Percentiles rank a stretch among this genome's conserved stretches.
phyloP scores from a whole-genome alignment of 306 rosid species.

The Senna siamea region DNA sequence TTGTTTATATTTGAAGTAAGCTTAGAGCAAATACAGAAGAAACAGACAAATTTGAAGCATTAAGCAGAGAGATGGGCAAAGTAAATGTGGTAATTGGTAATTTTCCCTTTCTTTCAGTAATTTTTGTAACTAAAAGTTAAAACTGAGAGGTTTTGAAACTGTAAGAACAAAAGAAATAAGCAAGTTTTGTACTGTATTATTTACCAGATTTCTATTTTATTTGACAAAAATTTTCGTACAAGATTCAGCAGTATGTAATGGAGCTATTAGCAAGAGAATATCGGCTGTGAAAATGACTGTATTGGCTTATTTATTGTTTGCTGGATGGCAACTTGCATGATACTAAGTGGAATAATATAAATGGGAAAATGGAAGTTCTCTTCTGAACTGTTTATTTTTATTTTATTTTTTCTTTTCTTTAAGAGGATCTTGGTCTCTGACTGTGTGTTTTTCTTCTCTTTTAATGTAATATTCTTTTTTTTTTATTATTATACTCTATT shows the following conservation, averaged over 20 bases:
- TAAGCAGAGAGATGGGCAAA: slow-evolving; percentile 18
- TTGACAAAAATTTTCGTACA: slow-evolving; percentile 14
- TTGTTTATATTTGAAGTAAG: slow-evolving; percentile 36
- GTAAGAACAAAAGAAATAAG: slow-evolving; percentile 23
- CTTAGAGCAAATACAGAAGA: slow-evolving; percentile 32
- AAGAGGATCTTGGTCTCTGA: background rate
- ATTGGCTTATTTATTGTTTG: slow-evolving; percentile 40
- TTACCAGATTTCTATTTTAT: slow-evolving; percentile 26
- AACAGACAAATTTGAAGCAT: slow-evolving; percentile 43
- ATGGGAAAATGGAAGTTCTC: slow-evolving; percentile 11
- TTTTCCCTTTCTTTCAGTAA: slow-evolving; percentile 29
- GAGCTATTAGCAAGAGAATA: slow-evolving; percentile 32
- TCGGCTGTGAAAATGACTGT: slow-evolving; percentile 43
- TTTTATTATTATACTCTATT: background rate
- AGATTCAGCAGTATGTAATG: slow-evolving; percentile 29
- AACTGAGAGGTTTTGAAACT: slow-evolving; percentile 3
- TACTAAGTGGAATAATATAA: slow-evolving; percentile 32
- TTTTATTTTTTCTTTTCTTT: background rate
- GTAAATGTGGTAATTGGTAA: background rate
- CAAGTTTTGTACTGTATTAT: slow-evolving; percentile 22
- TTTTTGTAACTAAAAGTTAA: background rate
- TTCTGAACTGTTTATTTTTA: background rate
- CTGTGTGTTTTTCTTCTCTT: background rate
- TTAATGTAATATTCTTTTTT: background rate
- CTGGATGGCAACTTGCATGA: slow-evolving; percentile 30